Evolutionary conservation across 495 filamentous ascomycete genomes (phyloP).

Genomic region (Xylaria sp.): DNA sequence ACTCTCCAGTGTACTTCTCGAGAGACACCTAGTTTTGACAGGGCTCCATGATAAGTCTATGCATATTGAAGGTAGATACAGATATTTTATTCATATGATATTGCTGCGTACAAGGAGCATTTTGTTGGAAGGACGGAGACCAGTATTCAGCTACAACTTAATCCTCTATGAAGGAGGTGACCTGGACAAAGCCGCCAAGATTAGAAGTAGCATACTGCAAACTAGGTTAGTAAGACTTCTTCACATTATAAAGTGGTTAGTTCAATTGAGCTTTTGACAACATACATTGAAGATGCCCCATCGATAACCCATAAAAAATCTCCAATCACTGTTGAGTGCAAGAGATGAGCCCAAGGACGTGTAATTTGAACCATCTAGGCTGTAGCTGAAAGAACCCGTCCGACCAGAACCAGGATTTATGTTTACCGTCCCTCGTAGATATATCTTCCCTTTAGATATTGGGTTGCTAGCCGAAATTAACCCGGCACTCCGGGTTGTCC

Average conservation of each 20-base stretch:
- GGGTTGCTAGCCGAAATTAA: background rate
- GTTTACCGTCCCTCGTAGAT: slow-evolving; percentile 15
- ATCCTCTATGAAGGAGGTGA: slow-evolving; percentile 27
- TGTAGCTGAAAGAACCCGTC: slow-evolving; percentile 21
- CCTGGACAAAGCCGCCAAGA: slow-evolving; percentile 21
- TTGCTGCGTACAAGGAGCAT: too few species aligned
- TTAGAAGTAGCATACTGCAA: slow-evolving; percentile 11
- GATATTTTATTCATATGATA: too few species aligned
- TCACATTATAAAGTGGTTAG: background rate
- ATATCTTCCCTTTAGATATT: background rate
- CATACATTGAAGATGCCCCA: slow-evolving; percentile 24
- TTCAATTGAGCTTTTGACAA: background rate
- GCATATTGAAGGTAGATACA: too few species aligned
- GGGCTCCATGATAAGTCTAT: too few species aligned
- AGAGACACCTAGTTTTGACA: too few species aligned
- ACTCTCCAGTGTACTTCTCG: too few species aligned
- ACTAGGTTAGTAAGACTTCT: background rate
- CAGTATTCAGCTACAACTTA: too few species aligned
- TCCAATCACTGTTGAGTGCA: slow-evolving; percentile 3
- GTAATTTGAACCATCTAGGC: background rate
- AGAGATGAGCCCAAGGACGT: slow-evolving; percentile 1
- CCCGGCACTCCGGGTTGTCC: background rate
- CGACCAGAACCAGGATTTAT: slow-evolving; percentile 10
- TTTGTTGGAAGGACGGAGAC: too few species aligned
- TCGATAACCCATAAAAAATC: slow-evolving; percentile 21